These are phyloP conservation scores for Lentinula lateritia DNA, from an alignment of 768 basidiomycete species.

Conservation along the genomic window DNA sequence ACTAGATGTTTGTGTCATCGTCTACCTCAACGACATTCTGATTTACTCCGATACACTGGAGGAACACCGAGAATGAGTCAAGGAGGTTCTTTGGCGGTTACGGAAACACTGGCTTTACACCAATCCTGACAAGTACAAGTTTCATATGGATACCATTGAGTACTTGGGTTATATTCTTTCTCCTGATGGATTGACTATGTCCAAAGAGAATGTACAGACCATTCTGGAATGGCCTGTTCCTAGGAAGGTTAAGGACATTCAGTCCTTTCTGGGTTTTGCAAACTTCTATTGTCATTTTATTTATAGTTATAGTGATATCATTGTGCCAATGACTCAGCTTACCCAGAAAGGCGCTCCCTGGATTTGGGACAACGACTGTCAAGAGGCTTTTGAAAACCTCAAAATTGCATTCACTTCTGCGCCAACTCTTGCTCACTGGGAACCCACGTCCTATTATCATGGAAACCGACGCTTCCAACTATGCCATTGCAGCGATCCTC, in stretches of 20 bases:
- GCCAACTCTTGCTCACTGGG: no score
- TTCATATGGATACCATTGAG: background rate
- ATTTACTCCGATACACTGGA: background rate
- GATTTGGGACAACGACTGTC: no score
- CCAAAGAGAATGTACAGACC: background rate
- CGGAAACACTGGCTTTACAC: background rate
- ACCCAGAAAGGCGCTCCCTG: no score
- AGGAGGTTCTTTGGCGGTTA: background rate
- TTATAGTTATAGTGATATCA: no score
- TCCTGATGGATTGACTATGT: background rate
- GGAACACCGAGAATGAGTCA: background rate
- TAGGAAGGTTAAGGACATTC: background rate
- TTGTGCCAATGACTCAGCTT: no score
- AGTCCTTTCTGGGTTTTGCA: no score
- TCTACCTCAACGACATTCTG: background rate
- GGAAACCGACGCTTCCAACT: no score
- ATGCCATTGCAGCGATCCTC: no score
- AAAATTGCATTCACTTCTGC: no score
- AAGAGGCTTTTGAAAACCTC: no score
- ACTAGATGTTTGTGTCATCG: background rate
- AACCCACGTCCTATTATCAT: no score
- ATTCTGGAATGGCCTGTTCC: background rate
- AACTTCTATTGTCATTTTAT: no score
- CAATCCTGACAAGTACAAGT: background rate
- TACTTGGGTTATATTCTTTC: background rate